These are phyloP conservation scores for Biscutella laevigata DNA, from an alignment of 441 rosid species.

Conservation along the genomic window DNA sequence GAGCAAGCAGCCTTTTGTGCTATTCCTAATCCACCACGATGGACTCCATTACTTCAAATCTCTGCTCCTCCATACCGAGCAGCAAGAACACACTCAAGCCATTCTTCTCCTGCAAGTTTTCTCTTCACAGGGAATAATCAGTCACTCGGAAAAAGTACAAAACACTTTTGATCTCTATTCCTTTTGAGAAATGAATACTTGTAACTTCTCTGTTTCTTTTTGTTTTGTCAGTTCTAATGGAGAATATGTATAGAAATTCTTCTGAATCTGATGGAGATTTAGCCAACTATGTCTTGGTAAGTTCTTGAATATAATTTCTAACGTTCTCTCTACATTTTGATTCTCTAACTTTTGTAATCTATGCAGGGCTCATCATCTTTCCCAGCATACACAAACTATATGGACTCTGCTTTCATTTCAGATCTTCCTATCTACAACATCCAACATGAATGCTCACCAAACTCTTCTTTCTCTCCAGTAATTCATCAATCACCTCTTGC, in stretches of 20 bases:
- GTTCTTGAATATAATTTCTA: slow-evolving; percentile 1
- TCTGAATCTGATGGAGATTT: slow-evolving; percentile 35
- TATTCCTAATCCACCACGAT: slow-evolving; percentile 46
- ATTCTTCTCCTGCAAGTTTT: slow-evolving; percentile 52
- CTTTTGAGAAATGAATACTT: not conserved
- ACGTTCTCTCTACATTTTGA: not conserved
- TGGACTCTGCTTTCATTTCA: slow-evolving; percentile 58
- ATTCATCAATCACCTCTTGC: slow-evolving; percentile 25
- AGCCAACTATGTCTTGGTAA: slow-evolving; percentile 46
- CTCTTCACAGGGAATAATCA: slow-evolving; percentile 66
- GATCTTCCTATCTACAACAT: slow-evolving; percentile 50
- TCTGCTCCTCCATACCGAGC: slow-evolving; percentile 71
- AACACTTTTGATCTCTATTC: not conserved
- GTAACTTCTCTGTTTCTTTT: not conserved
- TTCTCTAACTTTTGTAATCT: not conserved
- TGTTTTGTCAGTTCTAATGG: slow-evolving; percentile 39
- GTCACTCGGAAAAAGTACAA: slow-evolving; percentile 64
- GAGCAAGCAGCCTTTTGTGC: slow-evolving; percentile 53
- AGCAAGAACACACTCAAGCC: slow-evolving; percentile 26
- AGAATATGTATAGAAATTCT: slow-evolving; percentile 37
- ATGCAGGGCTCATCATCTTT: slow-evolving; percentile 62
- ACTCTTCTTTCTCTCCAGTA: slow-evolving; percentile 33
- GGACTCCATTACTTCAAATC: slow-evolving; percentile 80
- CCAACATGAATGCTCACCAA: slow-evolving; percentile 44
- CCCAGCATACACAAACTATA: slow-evolving; percentile 29